Base-by-base conservation (phyloP, 2,329 filamentous ascomycete genomes). In the Aspergillus japonicus region DNA sequence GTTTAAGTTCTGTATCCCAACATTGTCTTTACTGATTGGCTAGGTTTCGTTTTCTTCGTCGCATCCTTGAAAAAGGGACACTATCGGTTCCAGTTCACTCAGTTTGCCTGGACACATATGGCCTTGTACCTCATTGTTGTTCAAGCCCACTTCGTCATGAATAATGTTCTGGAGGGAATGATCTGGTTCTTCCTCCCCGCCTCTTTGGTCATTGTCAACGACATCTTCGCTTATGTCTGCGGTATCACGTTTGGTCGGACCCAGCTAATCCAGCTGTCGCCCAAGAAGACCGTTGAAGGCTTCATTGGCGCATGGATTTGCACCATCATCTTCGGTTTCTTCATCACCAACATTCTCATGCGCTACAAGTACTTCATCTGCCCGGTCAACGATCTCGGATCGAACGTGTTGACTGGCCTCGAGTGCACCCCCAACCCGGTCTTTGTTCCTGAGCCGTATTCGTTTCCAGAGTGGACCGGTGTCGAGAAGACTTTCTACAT, bases 71-170 rank as follows among this genome's bases (percentile, higher is more conserved):
- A 97, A 77, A 94, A 96, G 67, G 93, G 94, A 47, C 91, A 98
- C 78, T 97, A 98, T 82, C 91, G 89, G 76, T 98, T 99, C 80
- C 95, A 99, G 78, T 99, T 99, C 79, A 96, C 93, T 63, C 95
- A 99, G 78, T 99, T 98, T 72, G 95, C 93, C 56, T 99, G 95
- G 95, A 98, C 95, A 14, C 95, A 99, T 77, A 98, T 99, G 93
- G 95, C 96, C 5, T 86, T 99, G 21, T 98, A 96, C 81, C 83
- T 99, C 71, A 97, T 99, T 70, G 94, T 98, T 44, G 93, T 96
- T 5, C 93, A 99, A 78, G 93, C 95, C 14, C 95, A 99, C 76
- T 99, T 99, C 77, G 92, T 98, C 80, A 98, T 99, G 91, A 99
- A 99, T 84, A 99, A 99, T 78, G 90, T 99, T 66, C 96, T 99